Conservation (phyloP, 108 stramenopile genomes). For the Fistulifera pelliculosa region DNA sequence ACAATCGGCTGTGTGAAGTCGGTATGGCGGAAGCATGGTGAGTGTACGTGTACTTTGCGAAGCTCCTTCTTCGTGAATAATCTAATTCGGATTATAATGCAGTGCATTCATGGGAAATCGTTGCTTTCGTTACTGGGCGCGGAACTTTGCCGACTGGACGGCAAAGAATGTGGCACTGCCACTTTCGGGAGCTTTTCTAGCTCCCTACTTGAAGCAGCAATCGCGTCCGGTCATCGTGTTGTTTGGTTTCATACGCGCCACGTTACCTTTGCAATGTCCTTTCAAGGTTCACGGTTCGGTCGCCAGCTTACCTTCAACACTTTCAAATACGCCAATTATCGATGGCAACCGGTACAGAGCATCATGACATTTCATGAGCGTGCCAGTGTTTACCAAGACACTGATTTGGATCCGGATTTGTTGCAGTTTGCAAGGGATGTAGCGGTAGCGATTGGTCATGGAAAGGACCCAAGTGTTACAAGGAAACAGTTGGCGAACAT, state of each 20-base stretch:
- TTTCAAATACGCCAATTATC: slow-evolving; percentile 29
- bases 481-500: slow-evolving; percentile 13
- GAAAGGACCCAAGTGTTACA: slow-evolving; percentile 19
- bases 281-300: slow-evolving; percentile 55
- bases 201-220: slow-evolving; percentile 26
- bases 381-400: slow-evolving; percentile 52
- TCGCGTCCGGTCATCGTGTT: slow-evolving; percentile 44
- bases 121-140: slow-evolving; percentile 39
- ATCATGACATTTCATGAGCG: slow-evolving; percentile 39
- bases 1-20: slow-evolving; percentile 36
- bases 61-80: background rate
- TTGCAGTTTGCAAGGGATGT: slow-evolving; percentile 35
- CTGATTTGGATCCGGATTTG: slow-evolving; percentile 46
- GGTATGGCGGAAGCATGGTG: slow-evolving; percentile 31
- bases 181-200: slow-evolving; percentile 21
- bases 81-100: background rate
- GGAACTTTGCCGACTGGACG: slow-evolving; percentile 24
- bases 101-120: slow-evolving; percentile 70
- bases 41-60: slow-evolving; percentile 2
- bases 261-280: slow-evolving; percentile 47
- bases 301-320: slow-evolving; percentile 39
- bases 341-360: slow-evolving; percentile 50
- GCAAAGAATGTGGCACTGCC: slow-evolving; percentile 38
- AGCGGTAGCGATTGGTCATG: slow-evolving; percentile 50
- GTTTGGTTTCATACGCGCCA: slow-evolving; percentile 45